Conservation (phyloP, 345 rosid genomes). For the Trapa bicornis region DNA sequence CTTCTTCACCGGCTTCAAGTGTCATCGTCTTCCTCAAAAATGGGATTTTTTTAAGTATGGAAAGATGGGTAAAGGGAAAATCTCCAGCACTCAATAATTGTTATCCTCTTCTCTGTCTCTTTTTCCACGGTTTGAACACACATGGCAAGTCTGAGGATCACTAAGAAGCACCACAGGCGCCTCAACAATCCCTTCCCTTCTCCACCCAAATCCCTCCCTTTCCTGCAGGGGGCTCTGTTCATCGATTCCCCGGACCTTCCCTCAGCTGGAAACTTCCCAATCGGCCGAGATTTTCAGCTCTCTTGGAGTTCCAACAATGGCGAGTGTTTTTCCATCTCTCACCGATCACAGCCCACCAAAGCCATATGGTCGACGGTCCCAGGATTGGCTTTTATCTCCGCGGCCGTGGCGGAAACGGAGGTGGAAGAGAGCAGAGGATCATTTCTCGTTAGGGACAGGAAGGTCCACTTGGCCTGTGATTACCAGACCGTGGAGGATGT, state of each 20-base stretch:
- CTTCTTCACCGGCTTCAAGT: not conserved
- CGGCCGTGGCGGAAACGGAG: conserved; percentile 44
- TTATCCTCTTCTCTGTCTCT: not conserved
- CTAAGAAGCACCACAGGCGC: conserved; percentile 44
- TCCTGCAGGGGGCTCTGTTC: conserved; percentile 31
- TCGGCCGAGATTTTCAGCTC: conserved; percentile 45
- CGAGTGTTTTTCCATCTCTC: conserved; percentile 33
- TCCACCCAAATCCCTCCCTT: conserved; percentile 31
- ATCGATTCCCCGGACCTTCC: conserved; percentile 19
- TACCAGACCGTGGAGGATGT: conserved; percentile 47
- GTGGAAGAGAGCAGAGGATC: conserved; percentile 71
- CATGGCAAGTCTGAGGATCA: conserved; percentile 34
- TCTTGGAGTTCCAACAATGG: conserved; percentile 39
- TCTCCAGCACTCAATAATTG: not conserved
- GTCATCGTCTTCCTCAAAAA: not conserved
- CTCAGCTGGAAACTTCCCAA: conserved; percentile 17
- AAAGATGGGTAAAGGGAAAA: not conserved
- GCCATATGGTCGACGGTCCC: conserved; percentile 52
- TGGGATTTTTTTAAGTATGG: too few species aligned
- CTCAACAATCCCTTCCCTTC: conserved; percentile 58
- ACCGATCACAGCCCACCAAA: conserved; percentile 27
- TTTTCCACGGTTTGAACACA: conserved; percentile 6
- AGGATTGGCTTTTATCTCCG: conserved; percentile 48
- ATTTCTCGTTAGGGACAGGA: conserved; percentile 28
- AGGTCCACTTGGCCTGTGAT: conserved; percentile 26